These are phyloP conservation scores for Thelephora aurantiotincta DNA, from an alignment of 768 basidiomycete genomes.

Conservation along the genomic window DNA sequence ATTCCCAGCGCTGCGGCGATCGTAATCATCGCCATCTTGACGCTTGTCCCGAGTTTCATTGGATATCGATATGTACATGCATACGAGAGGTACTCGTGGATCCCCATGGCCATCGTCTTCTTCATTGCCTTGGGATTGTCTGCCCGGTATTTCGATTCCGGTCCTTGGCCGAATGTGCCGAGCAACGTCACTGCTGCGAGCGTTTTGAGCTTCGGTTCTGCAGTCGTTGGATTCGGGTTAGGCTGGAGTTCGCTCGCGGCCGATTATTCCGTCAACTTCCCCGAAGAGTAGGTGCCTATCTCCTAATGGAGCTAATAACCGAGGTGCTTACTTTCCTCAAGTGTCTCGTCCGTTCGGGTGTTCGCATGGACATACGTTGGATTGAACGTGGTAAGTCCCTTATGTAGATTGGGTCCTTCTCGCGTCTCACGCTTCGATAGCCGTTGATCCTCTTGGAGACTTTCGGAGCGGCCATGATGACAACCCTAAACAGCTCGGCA, in stretches of 20 bases:
- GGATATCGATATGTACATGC: constrained; percentile 27
- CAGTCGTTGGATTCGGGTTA: constrained; percentile 19
- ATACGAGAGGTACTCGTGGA: constrained; percentile 27
- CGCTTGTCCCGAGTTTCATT: constrained; percentile 24
- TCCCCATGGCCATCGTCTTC: constrained; percentile 26
- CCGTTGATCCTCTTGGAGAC: constrained; percentile 26
- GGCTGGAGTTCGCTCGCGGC: constrained; percentile 27
- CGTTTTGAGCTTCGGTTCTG: constrained; percentile 24
- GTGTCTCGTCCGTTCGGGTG: constrained; percentile 15
- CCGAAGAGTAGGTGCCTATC: constrained; percentile 10
- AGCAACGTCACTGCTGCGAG: constrained; percentile 20
- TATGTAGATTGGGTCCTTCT: neutral
- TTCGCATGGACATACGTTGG: constrained; percentile 26
- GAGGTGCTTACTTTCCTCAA: neutral
- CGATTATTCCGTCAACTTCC: constrained; percentile 30
- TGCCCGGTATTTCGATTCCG: constrained; percentile 14
- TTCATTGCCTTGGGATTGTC: constrained; percentile 18
- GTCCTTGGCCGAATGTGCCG: constrained; percentile 12
- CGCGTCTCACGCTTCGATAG: constrained; percentile 1
- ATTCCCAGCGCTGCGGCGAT: constrained; percentile 26
- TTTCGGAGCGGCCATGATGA: constrained; percentile 33
- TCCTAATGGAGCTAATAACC: neutral
- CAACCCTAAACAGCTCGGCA: constrained; percentile 14
- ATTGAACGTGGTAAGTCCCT: constrained; percentile 4
- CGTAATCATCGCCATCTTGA: constrained; percentile 28